Evolutionary conservation across 257 asterid genomes (phyloP), one percentile per base, ranked within the genome.

Genomic region (Euphrasia confusa): DNA sequence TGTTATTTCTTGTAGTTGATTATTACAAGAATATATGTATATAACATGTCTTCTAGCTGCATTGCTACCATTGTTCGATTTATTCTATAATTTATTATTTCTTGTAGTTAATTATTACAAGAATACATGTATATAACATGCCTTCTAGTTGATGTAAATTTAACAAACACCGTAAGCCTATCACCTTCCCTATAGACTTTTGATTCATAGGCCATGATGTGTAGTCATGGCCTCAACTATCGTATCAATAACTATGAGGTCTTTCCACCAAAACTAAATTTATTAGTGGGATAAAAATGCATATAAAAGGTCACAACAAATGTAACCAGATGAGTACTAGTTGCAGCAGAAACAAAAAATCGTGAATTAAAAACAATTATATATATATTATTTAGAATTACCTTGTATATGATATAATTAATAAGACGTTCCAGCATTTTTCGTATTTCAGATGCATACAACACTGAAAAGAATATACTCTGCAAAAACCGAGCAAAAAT

Each of bases 321-420:
- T 35, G 13, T 17, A 24, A 65, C 28, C 53, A 8, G n/a, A 49
- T 21, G 12, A 33, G 61, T 8, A 15, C 18, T 30, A 65, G 32
- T 53, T 57, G 69, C 68, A 50, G 61, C 68, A 70, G 47, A 67
- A 69, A 37, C 27, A 56, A n/a, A 50, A 7, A 59, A 4, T 14
- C 7, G 30, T 5, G 60, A 60, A 59, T 5, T 24, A 60, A 54
- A 15, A 12, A 30, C 10, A 55, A 55, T 12, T 13, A 21, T 21
- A 17, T 13, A 17, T 13, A 17, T 40, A 52, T 21, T 11, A 33
- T 18, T 44, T 15, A 21, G 55, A 17, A 44, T 69, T 77, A 88
- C 96, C 95, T 88, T 88, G 75, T 86, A 88, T 62, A 88, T 78
- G 63, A 83, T 68, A 75, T 88, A 88, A 78, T 88, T 85, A 65